Conservation (phyloP, 495 filamentous ascomycete species). For the Daldinia childiae region DNA sequence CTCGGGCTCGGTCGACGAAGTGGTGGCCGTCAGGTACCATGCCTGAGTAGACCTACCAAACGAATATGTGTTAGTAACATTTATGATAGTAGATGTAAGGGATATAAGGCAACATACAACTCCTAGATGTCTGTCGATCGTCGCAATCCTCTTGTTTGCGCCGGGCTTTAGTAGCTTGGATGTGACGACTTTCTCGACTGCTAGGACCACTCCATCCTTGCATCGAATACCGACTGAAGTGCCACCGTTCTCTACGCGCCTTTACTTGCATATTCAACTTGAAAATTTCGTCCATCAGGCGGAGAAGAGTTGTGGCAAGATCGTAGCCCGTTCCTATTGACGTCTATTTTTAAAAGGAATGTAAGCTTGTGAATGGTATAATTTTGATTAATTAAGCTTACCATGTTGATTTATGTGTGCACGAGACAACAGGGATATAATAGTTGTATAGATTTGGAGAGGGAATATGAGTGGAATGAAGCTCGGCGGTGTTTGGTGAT, state of each 20-base stretch:
- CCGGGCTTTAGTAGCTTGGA: conserved; percentile 93
- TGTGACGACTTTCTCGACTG: conserved; percentile 93
- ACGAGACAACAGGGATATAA: background rate
- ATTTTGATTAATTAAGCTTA: conserved; percentile 27
- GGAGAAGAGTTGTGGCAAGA: conserved; percentile 99
- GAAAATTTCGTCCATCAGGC: conserved; percentile 97
- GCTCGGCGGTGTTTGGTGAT: conserved; percentile 37
- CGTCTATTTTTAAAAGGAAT: conserved; percentile 65
- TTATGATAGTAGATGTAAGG: background rate
- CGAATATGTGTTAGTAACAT: background rate
- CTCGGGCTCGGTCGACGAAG: conserved; percentile 91
- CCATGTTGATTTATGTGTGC: conserved; percentile 36
- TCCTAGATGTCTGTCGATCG: conserved; percentile 91
- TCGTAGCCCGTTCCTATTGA: conserved; percentile 99
- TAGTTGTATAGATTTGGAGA: background rate
- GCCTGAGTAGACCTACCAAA: conserved; percentile 82
- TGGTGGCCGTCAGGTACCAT: conserved; percentile 94
- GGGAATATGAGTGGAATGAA: conserved; percentile 16
- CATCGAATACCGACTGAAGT: conserved; percentile 96
- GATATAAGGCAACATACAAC: conserved; percentile 68
- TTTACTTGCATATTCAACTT: conserved; percentile 98
- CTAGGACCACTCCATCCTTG: conserved; percentile 95
- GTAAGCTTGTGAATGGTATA: conserved; percentile 11
- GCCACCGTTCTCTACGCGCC: conserved; percentile 97
- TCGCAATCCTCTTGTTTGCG: conserved; percentile 96